Base-by-base conservation (phyloP, 1,284 basidiomycete genomes). In the Moesziomyces antarcticus region DNA sequence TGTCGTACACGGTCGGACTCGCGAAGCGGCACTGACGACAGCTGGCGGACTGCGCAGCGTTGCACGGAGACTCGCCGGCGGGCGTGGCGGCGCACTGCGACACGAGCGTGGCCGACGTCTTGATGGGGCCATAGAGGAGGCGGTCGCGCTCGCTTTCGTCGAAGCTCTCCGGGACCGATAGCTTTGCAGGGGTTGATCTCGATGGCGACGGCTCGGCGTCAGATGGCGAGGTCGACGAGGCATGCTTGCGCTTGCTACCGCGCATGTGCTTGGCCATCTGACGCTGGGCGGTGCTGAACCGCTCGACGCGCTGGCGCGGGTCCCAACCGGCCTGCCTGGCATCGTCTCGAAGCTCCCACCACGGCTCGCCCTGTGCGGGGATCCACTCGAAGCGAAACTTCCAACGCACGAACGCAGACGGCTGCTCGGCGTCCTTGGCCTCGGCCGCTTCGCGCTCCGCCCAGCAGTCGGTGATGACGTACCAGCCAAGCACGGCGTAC, bases 401-500 rank as follows among this genome's bases (percentile, higher is more conserved):
- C 56, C 76, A 78, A 16, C 76, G 49, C 0, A 78, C 65, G 27
- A 70, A 62, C 13, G 55, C 57, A 10, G 11, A 10, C 25, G 16
- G 22, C 20, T 49, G 21, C 0, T 40, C 63, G 0, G 13, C 47
- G 5, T 33, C 45, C 0, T 40, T 59, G 0, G 13, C 47, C 4
- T 33, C 48, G 3, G 21, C 33, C 4, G 16, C 41, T 25, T 75
- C 76, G 14, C 48, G 24, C 22, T 78, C 77, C 0, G 62, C 62
- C 77, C 77, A 78, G 18, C 49, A 42, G n/a, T 74, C 72, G 2
- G 77, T 77, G 45, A 78, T 70, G 10, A 56, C 11, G 50, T 78
- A 78, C 77, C 77, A 78, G 11, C 74, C 77, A 21, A 78, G 50
- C 24, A 78, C 75, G 3, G 77, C 77, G 45, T 75, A 78, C 3